phyloP scores from a whole-genome alignment of 352 stramenopile genomes.

The Globisporangium barbulae region DNA sequence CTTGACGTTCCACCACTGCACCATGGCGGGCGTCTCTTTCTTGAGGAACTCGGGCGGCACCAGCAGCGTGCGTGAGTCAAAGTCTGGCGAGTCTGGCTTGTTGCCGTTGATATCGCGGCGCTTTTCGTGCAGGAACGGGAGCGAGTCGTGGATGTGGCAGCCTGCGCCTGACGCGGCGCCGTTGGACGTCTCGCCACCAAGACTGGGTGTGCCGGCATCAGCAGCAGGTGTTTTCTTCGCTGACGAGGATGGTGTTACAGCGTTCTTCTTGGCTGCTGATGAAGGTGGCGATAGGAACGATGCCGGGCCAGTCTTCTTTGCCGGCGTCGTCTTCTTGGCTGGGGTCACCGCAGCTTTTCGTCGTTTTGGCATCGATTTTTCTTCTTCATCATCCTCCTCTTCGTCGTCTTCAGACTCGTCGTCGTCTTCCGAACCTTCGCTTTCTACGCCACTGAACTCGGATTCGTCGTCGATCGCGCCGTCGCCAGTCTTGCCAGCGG shows the following conservation, averaged over 20 bases:
- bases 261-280: slow-evolving; percentile 24
- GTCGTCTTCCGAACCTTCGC: slow-evolving; percentile 30
- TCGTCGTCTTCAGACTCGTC: slow-evolving; percentile 49
- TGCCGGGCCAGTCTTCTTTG: slow-evolving; percentile 21
- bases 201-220: slow-evolving; percentile 10
- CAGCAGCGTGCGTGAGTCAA: slow-evolving; percentile 91
- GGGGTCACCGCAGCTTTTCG: slow-evolving; percentile 18
- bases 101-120: slow-evolving; percentile 90
- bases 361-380: slow-evolving; percentile 41
- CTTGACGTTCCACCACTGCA: slow-evolving; percentile 99
- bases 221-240: slow-evolving; percentile 23
- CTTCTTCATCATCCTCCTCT: slow-evolving; percentile 36
- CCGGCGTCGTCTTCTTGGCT: slow-evolving; percentile 22
- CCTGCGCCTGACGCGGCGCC: slow-evolving; percentile 51
- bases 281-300: slow-evolving; percentile 38
- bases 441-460: slow-evolving; percentile 43
- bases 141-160: slow-evolving; percentile 90
- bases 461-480: slow-evolving; percentile 50
- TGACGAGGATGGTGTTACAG: slow-evolving; percentile 10
- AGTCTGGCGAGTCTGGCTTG: slow-evolving; percentile 79
- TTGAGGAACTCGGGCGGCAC: slow-evolving; percentile 87
- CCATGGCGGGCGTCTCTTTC: slow-evolving; percentile 93
- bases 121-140: slow-evolving; percentile 86
- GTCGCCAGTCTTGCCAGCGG: slow-evolving; percentile 28
- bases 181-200: slow-evolving; percentile 9